These are phyloP conservation scores for Debaryomyces hansenii DNA, from an alignment of 805 yeast genomes.

Conservation along the genomic window DNA sequence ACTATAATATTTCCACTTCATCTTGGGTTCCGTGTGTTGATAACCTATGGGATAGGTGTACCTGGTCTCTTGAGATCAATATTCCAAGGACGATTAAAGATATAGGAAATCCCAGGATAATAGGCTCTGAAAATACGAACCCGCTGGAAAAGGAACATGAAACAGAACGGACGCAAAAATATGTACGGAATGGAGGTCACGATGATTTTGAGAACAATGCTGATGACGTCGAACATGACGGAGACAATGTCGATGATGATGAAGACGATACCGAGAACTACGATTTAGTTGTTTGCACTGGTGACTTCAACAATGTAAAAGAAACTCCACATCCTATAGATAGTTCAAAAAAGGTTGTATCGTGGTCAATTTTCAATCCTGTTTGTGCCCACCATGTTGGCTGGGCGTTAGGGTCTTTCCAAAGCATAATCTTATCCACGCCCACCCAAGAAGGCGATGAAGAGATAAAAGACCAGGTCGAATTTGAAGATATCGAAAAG, in stretches of 20 bases:
- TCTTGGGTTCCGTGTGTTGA: constrained; percentile 99
- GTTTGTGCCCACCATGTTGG: constrained; percentile 94
- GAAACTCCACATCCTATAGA: constrained; percentile 78
- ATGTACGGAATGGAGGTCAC: constrained; percentile 8
- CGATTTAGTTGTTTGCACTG: constrained; percentile 67
- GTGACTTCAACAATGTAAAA: constrained; percentile 64
- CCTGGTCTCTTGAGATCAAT: constrained; percentile 90
- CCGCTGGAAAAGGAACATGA: constrained; percentile 1
- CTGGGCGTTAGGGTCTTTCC: constrained; percentile 91
- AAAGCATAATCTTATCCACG: constrained; percentile 55
- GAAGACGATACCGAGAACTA: constrained; percentile 45
- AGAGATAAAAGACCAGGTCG: constrained; percentile 30
- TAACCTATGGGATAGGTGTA: constrained; percentile 78
- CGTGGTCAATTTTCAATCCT: constrained; percentile 76
- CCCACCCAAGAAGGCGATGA: constrained; percentile 32
- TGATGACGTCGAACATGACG: constrained; percentile 33
- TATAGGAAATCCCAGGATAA: constrained; percentile 50
- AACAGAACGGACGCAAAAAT: background rate
- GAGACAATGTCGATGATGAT: constrained; percentile 43
- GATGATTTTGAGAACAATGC: constrained; percentile 27
- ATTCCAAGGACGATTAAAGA: constrained; percentile 80
- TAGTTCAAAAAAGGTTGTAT: constrained; percentile 67
- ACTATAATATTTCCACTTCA: constrained; percentile 77
- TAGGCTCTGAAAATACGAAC: constrained; percentile 33
- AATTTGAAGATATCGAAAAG: constrained; percentile 26